Conservation (phyloP, 176 grass and related monocot genomes). For the Triticum monococcum region DNA sequence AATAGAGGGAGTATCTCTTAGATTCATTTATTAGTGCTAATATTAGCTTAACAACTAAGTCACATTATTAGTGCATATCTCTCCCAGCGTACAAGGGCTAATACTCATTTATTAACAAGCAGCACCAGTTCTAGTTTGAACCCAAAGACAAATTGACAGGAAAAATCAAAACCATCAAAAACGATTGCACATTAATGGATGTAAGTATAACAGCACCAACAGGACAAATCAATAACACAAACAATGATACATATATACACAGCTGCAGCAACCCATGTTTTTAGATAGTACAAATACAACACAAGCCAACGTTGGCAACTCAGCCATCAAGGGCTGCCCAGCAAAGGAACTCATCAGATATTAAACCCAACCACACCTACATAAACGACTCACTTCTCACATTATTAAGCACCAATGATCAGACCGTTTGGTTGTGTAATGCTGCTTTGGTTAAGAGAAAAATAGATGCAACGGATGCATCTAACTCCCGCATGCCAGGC, state of each 20-base stretch:
- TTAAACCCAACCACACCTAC: neutral
- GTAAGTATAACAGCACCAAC: neutral
- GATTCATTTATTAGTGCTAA: too few species aligned
- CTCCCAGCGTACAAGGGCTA: too few species aligned
- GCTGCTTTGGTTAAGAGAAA: slow-evolving; percentile 9
- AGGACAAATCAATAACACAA: slow-evolving; percentile 5
- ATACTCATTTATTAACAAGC: too few species aligned
- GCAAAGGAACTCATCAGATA: neutral
- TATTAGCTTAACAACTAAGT: too few species aligned
- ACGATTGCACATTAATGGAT: neutral
- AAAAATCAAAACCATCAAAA: neutral
- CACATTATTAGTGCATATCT: too few species aligned
- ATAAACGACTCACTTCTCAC: neutral
- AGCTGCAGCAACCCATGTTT: slow-evolving; percentile 15
- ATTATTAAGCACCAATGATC: slow-evolving; percentile 36
- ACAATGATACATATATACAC: slow-evolving; percentile 41
- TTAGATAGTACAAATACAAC: neutral
- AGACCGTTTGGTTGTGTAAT: slow-evolving; percentile 11
- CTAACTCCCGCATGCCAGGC: slow-evolving; percentile 91
- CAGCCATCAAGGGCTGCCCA: neutral
- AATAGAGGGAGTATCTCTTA: too few species aligned
- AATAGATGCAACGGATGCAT: neutral
- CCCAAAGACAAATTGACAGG: neutral
- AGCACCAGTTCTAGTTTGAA: too few species aligned
- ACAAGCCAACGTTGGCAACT: slow-evolving; percentile 15